Percentiles rank a stretch among this genome's conserved stretches.
These are phyloP conservation scores for Rhazya stricta DNA, from an alignment of 257 asterid species.

Conservation along the genomic window DNA sequence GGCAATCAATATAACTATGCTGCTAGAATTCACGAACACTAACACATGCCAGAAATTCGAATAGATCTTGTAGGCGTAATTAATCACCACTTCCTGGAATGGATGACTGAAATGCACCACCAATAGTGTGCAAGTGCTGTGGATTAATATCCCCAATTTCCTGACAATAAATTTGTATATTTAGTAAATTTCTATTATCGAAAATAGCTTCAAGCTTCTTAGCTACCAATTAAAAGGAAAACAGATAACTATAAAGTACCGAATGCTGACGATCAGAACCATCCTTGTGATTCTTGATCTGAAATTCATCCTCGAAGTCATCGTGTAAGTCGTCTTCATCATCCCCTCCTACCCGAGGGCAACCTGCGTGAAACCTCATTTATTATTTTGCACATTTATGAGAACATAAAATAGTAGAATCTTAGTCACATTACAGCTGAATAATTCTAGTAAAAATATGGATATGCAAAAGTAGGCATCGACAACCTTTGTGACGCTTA, in stretches of 20 bases:
- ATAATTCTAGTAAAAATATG: not conserved
- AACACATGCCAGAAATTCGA: not conserved
- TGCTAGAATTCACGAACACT: not conserved
- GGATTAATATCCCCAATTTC: constrained; percentile 44
- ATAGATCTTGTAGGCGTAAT: not conserved
- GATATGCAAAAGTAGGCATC: not conserved
- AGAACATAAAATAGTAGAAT: not conserved
- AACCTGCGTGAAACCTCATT: constrained; percentile 29
- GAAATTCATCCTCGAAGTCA: constrained; percentile 63
- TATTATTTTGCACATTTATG: not conserved
- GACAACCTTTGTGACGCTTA: constrained; percentile 62
- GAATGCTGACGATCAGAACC: constrained; percentile 21
- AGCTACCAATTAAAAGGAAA: not conserved
- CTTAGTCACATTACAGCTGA: not conserved
- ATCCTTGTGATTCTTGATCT: constrained; percentile 35
- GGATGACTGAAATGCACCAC: constrained; percentile 36
- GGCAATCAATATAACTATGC: not conserved
- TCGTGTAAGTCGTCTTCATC: constrained; percentile 52
- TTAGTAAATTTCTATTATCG: not conserved
- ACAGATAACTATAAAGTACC: constrained; percentile 26
- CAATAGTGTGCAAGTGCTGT: constrained; percentile 31
- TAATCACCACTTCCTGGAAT: constrained; percentile 58
- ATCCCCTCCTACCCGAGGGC: constrained; percentile 64
- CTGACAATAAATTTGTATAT: constrained; percentile 24
- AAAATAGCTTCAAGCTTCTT: not conserved